Evolutionary conservation across 306 rosid species (phyloP), one percentile per base, ranked within the genome.

Genomic region (Biancaea sappan): DNA sequence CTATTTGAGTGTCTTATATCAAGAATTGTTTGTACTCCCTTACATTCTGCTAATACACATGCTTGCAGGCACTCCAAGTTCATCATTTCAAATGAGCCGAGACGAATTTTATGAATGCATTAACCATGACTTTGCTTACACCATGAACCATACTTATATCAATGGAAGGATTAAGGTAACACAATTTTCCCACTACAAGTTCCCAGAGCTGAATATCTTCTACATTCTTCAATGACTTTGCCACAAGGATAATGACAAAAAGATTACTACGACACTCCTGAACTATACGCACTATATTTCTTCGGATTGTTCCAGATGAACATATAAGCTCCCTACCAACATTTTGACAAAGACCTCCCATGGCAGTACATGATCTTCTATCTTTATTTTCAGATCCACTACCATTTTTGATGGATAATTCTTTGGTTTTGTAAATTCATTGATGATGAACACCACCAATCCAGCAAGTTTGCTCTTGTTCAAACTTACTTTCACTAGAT

Each of bases 41-140:
- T 38, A 64, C 69, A 64, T 40, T 64, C 69, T 38, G 32, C 69
- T 18, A 64, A 38, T 11, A 64, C 7, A 29, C 52, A 40, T 7
- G 12, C 47, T 3, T 14, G 69, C 25, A 62, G 1, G 6, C 25
- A 19, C 32, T 21, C 19, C 1, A 64, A 7, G 40, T 25, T 38
- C 2, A 0, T 4, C 51, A 22, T 1, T 5, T 14, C 40, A 31
- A 59, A 59, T 21, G 51, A 64, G 51, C 0, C 53, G 10, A 47
- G 53, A 47, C 6, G 24, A 47, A n/a, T 9, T 47, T n/a, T 47
- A 47, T 6, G 10, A 47, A 47, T n/a, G 53, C 3, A n/a, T 47
- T 47, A n/a, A n/a, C 10, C 11, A 47, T 16, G 53, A 47, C 24
- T 5, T 10, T n/a, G 24, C 53, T 47, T 6, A 16, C 22, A 2